Conservation (phyloP, 805 yeast genomes). For the Candida nonsorbophila region DNA sequence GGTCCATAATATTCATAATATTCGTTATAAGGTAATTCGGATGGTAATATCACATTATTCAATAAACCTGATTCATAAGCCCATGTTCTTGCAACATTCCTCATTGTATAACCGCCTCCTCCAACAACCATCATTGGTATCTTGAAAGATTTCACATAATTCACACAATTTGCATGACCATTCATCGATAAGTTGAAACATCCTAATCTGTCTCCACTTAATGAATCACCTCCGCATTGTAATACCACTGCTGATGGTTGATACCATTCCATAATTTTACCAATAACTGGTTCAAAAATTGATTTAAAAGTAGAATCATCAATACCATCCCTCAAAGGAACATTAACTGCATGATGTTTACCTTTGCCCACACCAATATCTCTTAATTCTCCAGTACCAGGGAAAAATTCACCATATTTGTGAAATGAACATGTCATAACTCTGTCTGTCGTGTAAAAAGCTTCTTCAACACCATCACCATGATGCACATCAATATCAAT, state of each 20-base stretch:
- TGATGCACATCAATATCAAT: constrained; percentile 95
- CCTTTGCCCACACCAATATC: constrained; percentile 92
- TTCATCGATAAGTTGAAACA: constrained; percentile 89
- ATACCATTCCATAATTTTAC: constrained; percentile 73
- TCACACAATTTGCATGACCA: constrained; percentile 96
- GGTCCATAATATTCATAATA: constrained; percentile 98
- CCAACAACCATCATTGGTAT: constrained; percentile 92
- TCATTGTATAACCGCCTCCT: constrained; percentile 98
- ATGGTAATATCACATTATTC: constrained; percentile 69
- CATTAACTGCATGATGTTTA: constrained; percentile 81
- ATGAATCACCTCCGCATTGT: constrained; percentile 97
- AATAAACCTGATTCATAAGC: constrained; percentile 86
- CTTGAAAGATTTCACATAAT: constrained; percentile 77
- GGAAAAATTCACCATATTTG: constrained; percentile 95
- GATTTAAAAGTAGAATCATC: constrained; percentile 86
- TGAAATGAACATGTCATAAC: constrained; percentile 97
- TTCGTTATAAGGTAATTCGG: constrained; percentile 88
- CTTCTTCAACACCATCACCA: constrained; percentile 98
- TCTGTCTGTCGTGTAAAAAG: constrained; percentile 89
- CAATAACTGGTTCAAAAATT: constrained; percentile 83
- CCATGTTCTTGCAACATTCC: constrained; percentile 96
- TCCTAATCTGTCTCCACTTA: constrained; percentile 93
- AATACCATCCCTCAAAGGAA: constrained; percentile 92
- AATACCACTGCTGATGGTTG: constrained; percentile 96
- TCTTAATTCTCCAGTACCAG: constrained; percentile 92